Base-by-base conservation (phyloP, 306 rosid genomes). In the Prinsepia uniflora region DNA sequence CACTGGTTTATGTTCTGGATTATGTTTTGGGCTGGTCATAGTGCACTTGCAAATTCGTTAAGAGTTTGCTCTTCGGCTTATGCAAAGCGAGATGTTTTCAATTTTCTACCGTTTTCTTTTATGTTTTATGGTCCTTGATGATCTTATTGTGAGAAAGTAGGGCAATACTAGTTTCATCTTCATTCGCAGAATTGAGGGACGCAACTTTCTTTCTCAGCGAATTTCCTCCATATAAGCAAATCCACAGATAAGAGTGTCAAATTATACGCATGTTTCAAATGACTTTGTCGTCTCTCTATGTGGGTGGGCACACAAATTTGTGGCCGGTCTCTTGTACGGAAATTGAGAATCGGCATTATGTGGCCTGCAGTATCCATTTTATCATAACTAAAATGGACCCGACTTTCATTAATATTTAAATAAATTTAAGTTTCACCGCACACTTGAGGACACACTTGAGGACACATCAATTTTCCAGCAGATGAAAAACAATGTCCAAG, bases 1-100 rank as follows among this genome's bases (percentile, higher is more conserved):
- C 84, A 36, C 81, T 95, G 80, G 90, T 95, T 0, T 91, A 91
- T 71, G 92, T 95, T 78, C 96, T 95, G 74, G 97, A 95, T 79
- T 95, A 85, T 76, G 81, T 79, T n/a, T 82, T 91, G 34, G 97
- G 97, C 61, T 91, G 97, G 97, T 91, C 97, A 5, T 92, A 92
- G 88, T 2, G 20, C 45, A 7, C 34, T 2, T 20, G 5, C 15
- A 45, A 6, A 13, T 70, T 24, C 34, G 1, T 8, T 3, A 36
- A 36, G 72, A 15, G 22, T 42, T 30, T 30, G 42, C 64, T 77
- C 11, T 65, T 55, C 47, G 44, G 55, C 18, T 53, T 74, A 4
- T 56, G 10, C 34, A 20, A 59, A 34, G 17, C 19, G 6, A 59
- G 10, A 40, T 53, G 44, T 9, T 53, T 41, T 9, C 22, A 3